Evolutionary conservation across 2,329 filamentous ascomycete species (phyloP).

Genomic region (Diaporthe vexans): DNA sequence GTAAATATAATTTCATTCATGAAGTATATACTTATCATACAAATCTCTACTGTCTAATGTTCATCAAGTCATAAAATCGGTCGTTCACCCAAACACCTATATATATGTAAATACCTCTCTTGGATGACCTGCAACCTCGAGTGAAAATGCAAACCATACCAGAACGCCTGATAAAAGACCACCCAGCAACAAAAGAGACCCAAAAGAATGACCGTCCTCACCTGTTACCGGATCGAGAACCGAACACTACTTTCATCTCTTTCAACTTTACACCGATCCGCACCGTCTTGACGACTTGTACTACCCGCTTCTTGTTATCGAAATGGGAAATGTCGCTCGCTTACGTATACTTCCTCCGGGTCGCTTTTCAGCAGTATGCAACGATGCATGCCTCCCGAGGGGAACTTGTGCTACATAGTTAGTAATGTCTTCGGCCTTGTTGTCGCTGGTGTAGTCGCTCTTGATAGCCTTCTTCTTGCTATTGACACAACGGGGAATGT

Average conservation of each 20-base stretch:
- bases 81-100: neutral
- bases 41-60: neutral
- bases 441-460: too few relatives aligned
- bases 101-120: neutral
- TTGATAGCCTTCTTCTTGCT: neutral
- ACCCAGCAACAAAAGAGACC: neutral
- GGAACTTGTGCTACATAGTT: neutral
- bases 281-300: neutral
- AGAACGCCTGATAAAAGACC: neutral
- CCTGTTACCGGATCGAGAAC: neutral
- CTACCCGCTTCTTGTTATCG: neutral
- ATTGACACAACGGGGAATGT: neutral
- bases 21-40: neutral
- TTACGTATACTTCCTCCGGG: neutral
- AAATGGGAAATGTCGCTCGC: neutral
- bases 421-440: neutral
- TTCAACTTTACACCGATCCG: neutral
- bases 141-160: neutral
- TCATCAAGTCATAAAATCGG: neutral
- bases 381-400: neutral
- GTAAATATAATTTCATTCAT: neutral
- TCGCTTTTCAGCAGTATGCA: neutral
- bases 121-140: slow-evolving; percentile 5
- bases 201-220: neutral
- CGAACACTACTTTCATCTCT: neutral